Base-by-base conservation (phyloP, 257 asterid species). In the Jacaranda copaia region DNA sequence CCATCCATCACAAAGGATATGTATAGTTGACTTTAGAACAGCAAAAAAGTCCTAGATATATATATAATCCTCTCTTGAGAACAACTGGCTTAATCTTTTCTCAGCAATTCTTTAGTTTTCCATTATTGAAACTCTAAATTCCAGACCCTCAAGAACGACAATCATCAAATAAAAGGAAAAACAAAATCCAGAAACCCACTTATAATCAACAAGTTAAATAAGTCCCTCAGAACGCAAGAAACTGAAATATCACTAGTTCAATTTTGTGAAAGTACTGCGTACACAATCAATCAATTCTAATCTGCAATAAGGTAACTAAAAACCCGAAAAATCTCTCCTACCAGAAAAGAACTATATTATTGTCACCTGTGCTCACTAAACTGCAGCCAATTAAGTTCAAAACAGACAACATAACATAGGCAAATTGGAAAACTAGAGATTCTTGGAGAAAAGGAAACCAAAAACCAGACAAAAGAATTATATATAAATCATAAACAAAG, bases 1-100 rank as follows among this genome's bases (percentile, higher is more conserved):
- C 89, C 93, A 58, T 93, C 97, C 98, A 93, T 92, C 74, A 46
- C 80, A 45, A 51, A 16, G n/a, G 20, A 76, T 43, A 7, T 20
- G 15, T 25, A 25, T 25, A 25, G 32, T 25, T 25, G 32, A 25
- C 32, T 25, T 25, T 25, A 25, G 2, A 25, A 25, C 32, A 25
- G 32, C 32, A 25, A 25, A 25, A 25, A 25, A 25, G n/a, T 25
- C 2, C 32, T 25, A 2, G 32, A 25, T 25, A 25, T 25, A 25
- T 25, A 25, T 25, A 25, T 25, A 25, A 25, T 25, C 32, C 11
- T 32, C 69, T 20, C n/a, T 46, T 16, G 48, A 43, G 38, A 56
- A 57, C 59, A 79, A 79, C 56, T 32, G 59, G 32, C 32, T 18
- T 7, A 42, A 57, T 69, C 53, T 20, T 58, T 56, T 13, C 79